phyloP scores from a whole-genome alignment of 768 basidiomycete genomes.

The Boletus barrowsii region DNA sequence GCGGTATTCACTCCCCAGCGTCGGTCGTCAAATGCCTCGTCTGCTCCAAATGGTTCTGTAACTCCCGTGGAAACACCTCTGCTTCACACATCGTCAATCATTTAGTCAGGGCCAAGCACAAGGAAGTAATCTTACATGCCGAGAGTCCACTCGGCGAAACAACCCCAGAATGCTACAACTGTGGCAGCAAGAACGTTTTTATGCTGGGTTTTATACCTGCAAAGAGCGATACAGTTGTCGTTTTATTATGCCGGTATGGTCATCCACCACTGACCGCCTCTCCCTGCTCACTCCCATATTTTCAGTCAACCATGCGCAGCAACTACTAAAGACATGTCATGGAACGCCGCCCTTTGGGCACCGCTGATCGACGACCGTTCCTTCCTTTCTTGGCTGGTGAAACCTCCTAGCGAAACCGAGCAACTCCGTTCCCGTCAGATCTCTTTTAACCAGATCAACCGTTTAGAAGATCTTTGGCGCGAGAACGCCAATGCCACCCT shows the following conservation, averaged over 20 bases:
- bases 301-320: slow-evolving; percentile 95
- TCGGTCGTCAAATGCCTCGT: slow-evolving; percentile 94
- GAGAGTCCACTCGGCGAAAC: slow-evolving; percentile 97
- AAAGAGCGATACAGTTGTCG: slow-evolving; percentile 98
- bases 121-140: slow-evolving; percentile 95
- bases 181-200: slow-evolving; percentile 98
- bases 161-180: slow-evolving; percentile 98
- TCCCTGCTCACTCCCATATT: background rate
- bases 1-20: slow-evolving; percentile 95
- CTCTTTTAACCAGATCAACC: slow-evolving; percentile 94
- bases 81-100: slow-evolving; percentile 99
- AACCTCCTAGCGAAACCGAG: slow-evolving; percentile 94
- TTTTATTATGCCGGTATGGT: slow-evolving; percentile 87
- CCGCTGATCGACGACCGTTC: slow-evolving; percentile 98
- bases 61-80: slow-evolving; percentile 95
- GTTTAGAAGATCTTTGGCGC: slow-evolving; percentile 96
- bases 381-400: slow-evolving; percentile 99
- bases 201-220: slow-evolving; percentile 99
- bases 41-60: slow-evolving; percentile 97
- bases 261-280: background rate
- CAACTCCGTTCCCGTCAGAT: slow-evolving; percentile 96
- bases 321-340: slow-evolving; percentile 95
- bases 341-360: slow-evolving; percentile 98
- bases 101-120: slow-evolving; percentile 97
- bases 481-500: slow-evolving; percentile 93